These are phyloP conservation scores for Pelagophyceae sp. DNA, from an alignment of 352 stramenopile genomes.

Conservation along the genomic window DNA sequence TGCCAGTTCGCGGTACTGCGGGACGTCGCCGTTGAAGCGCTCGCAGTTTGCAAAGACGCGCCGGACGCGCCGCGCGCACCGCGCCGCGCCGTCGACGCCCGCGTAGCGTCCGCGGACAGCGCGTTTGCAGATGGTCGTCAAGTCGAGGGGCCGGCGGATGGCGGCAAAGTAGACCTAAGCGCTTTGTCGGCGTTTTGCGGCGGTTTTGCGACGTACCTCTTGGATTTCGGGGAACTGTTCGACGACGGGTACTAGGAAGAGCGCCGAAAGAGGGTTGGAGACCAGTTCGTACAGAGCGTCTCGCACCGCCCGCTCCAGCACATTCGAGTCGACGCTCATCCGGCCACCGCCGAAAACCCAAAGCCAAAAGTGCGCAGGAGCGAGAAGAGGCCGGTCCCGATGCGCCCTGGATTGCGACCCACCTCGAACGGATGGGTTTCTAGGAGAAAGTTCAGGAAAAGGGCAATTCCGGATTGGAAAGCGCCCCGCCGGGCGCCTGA, in stretches of 20 bases:
- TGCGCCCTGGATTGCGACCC: too few relatives aligned
- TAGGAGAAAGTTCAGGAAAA: too few relatives aligned
- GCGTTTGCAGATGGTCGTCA: not conserved
- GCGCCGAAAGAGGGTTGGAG: not conserved
- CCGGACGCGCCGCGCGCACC: not conserved
- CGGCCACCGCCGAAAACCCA: too few relatives aligned
- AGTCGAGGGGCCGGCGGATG: not conserved
- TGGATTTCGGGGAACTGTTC: not conserved
- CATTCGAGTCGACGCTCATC: too few relatives aligned
- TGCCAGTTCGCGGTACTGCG: not conserved
- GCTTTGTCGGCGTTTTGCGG: not conserved
- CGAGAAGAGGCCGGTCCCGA: too few relatives aligned
- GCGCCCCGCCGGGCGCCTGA: too few relatives aligned
- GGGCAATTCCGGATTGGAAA: too few relatives aligned
- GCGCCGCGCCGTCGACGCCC: not conserved
- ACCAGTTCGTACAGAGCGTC: not conserved
- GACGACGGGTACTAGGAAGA: not conserved
- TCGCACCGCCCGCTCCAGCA: not conserved
- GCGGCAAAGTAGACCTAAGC: not conserved
- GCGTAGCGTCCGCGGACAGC: not conserved
- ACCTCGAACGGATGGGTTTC: too few relatives aligned
- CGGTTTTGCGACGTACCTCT: not conserved
- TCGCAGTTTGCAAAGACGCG: constrained; percentile 10
- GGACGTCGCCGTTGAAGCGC: not conserved
- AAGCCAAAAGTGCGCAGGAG: too few relatives aligned